Base-by-base conservation (phyloP, 2,329 filamentous ascomycete species). In the Dendryphion nanum region DNA sequence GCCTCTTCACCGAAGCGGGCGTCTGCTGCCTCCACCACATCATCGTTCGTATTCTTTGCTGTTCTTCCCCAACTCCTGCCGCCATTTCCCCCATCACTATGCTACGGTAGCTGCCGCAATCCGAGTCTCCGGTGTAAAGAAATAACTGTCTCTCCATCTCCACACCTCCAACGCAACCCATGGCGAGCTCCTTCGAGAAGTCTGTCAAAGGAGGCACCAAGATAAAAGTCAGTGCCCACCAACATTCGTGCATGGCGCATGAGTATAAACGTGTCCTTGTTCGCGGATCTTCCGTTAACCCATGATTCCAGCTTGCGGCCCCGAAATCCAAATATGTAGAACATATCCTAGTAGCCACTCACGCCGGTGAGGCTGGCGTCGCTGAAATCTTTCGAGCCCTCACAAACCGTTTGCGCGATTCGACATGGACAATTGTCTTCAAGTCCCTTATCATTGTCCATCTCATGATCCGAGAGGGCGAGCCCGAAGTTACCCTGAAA, bases 321-420 rank as follows among this genome's bases (percentile, higher is more conserved):
- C 93, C 93, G 35, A 98, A 98, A 74, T 93, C 91, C 40, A 98
- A 98, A 72, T 98, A 97, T 73, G 94, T 98, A 73, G 93, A 98
- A 68, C 89, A 96, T 64, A 96, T 98, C 62, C 79, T 98, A 40
- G 79, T 96, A 51, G 91, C 93, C 47, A 98, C 93, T 24, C 89
- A 96, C 70, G 85, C 89, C 16, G 93, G 90, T 53, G 93, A 98
- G 70, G 86, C 88, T 37, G 93, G 91, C 51, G 89, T 98, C 43
- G 91, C 85, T 43, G 93, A 98, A 71, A 87, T 98, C 60, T 97
- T 98, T 67, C 84, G 93, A 44, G 88, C 89, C 29, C 75, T 98
- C 38, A 89, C 94, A 63, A 82, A 89, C 64, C 82, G 93, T 36
- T 71, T 98, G 51, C 85, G 89, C 63, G 93, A 98, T 66, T 91